Base-by-base conservation (phyloP, 2,329 filamentous ascomycete genomes). In the Chaetothyriales sp. region DNA sequence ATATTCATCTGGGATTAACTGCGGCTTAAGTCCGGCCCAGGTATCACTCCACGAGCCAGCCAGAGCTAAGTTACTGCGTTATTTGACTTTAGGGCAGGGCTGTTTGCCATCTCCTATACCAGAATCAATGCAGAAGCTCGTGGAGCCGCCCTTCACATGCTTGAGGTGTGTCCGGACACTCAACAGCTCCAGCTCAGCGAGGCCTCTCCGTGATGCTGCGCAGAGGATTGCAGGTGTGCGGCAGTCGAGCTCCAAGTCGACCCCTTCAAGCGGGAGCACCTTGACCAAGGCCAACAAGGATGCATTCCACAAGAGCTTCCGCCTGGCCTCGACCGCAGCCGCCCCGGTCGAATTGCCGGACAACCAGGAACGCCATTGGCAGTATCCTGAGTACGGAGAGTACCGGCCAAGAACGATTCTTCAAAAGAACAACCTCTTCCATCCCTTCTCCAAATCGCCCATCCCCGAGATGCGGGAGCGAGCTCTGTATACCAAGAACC, bases 401-500 rank as follows among this genome's bases (percentile, higher is more conserved):
- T 60, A 58, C 51, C 51, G 58, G 22, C 50, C 58, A 15, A 61
- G 62, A 63, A 58, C 65, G 5, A 65, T 79, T 46, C 74, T 94
- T 22, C 73, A 73, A 56, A 75, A 80, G 48, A 80, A 93, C 68
- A 84, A 95, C 64, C 81, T 98, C 51, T 98, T 96, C 73, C 90
- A 98, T 68, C 80, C 86, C 8, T 94, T 92, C 66, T 86, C 86
- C 36, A 76, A 83, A 57, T 98, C 92, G 12, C 92, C 93, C 7
- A 84, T 90, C 43, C 83, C 86, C 42, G 83, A 85, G 55, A 95
- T 98, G 57, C 81, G 90, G 60, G 80, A 81, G 61, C 82, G 92
- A 59, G 92, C 90, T 25, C 85, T 84, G 8, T 93, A 86, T 62
- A 96, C 96, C 70, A 86, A 83, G 64, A 84, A 93, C 63, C 87